phyloP scores from a whole-genome alignment of 495 filamentous ascomycete genomes.

The Beverwykella pulmonaria region DNA sequence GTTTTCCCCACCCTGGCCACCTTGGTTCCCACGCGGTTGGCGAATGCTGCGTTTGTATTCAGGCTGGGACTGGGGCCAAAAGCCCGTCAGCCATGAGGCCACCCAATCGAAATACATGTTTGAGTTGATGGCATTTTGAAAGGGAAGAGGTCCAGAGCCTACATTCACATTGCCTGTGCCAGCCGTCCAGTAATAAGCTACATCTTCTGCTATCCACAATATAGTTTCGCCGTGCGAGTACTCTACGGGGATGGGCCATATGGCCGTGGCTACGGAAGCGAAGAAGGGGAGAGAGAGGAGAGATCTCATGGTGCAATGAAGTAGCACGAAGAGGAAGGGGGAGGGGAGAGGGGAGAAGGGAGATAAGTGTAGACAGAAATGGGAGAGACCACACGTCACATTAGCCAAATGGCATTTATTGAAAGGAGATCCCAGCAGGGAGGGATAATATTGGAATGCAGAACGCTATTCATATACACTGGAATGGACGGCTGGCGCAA shows the following conservation, averaged over 20 bases:
- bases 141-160: slow-evolving; percentile 8
- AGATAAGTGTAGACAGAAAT: not conserved
- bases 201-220: slow-evolving; percentile 58
- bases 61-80: not conserved
- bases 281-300: slow-evolving; percentile 46
- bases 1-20: not conserved
- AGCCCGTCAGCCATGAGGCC: not conserved
- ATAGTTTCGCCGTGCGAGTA: slow-evolving; percentile 56
- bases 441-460: not conserved
- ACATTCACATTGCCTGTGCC: slow-evolving; percentile 51
- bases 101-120: slow-evolving; percentile 7
- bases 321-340: not conserved
- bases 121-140: not conserved
- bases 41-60: not conserved
- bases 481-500: slow-evolving; percentile 12
- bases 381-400: too few relatives aligned
- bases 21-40: slow-evolving; percentile 7
- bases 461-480: not conserved
- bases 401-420: too few relatives aligned
- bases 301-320: slow-evolving; percentile 26
- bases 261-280: slow-evolving; percentile 47
- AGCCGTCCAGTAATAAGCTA: slow-evolving; percentile 48
- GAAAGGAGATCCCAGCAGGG: too few relatives aligned
- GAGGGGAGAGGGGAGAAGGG: not conserved
- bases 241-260: slow-evolving; percentile 63